phyloP scores from a whole-genome alignment of 2,329 filamentous ascomycete species.

The Amauroascus verrucosus region DNA sequence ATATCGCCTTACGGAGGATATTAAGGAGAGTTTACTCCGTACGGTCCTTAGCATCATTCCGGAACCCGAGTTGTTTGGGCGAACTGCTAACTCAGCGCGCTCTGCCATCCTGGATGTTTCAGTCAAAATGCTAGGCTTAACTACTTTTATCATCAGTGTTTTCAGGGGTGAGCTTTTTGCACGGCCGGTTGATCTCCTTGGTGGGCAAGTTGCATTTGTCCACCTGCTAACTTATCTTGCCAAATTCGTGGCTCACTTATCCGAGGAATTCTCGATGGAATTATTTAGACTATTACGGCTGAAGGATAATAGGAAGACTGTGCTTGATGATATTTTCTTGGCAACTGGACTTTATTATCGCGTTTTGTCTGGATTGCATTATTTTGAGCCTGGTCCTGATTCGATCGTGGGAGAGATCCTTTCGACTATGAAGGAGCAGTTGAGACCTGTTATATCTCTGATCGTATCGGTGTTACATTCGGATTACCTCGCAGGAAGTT shows the following conservation, averaged over 20 bases:
- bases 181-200: constrained; percentile 7
- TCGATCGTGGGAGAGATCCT: constrained; percentile 10
- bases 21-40: constrained; percentile 10
- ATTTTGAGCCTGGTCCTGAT: constrained; percentile 4
- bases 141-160: constrained; percentile 17
- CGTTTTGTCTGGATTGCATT: constrained; percentile 2
- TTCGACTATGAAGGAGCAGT: not conserved
- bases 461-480: not conserved
- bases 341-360: constrained; percentile 11
- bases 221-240: constrained; percentile 17
- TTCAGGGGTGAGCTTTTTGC: constrained; percentile 13
- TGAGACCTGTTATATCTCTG: not conserved
- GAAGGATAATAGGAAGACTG: constrained; percentile 17
- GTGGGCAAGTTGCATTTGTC: constrained; percentile 15
- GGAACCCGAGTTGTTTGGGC: constrained; percentile 4
- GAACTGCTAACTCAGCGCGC: not conserved
- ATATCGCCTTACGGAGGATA: constrained; percentile 2
- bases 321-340: constrained; percentile 18
- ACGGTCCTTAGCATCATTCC: constrained; percentile 10
- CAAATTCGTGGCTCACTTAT: constrained; percentile 17
- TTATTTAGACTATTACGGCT: not conserved
- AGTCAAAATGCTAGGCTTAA: constrained; percentile 14
- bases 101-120: not conserved
- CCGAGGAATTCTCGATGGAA: constrained; percentile 11
- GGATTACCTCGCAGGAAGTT: not conserved